Evolutionary conservation across 306 rosid species (phyloP), one percentile per base, ranked within the genome.

Genomic region (Prunus mongolica): DNA sequence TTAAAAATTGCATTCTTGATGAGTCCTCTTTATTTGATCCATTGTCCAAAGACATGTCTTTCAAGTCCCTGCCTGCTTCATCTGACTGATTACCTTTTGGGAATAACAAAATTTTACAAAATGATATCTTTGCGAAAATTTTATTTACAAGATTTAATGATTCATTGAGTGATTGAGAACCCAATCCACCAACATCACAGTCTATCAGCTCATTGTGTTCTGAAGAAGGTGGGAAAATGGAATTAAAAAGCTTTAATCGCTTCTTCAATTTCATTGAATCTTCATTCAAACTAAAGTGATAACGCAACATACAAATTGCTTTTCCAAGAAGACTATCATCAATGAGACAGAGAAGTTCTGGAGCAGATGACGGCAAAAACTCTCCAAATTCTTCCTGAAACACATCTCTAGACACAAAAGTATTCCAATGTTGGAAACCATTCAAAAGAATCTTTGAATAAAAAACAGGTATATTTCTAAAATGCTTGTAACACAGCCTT

Each of bases 281-380:
- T 78, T 87, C 91, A 84, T 65, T 81, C 27, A 89, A 72, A 64
- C 87, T 78, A 79, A 85, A 82, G 88, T 87, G 88, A 82, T 81
- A 79, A 81, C 75, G 75, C 85, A 95, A 71, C 92, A 95, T 92
- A 55, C 71, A 71, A 77, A 90, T 65, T 71, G 89, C 78, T 82
- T 90, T 92, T 77, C 95, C 92, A 83, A 95, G 95, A 85, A 95
- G 95, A 84, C 96, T 92, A 62, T 67, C 54, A 84, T 89, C 77
- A 28, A 82, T 68, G 81, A 88, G 87, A 76, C 68, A 50, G 12
- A 90, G 73, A 73, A 95, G 82, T 77, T 95, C 92, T 73, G 77
- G 81, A 75, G 78, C 60, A 75, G 97, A 88, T 73, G 81, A 81
- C 49, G 97, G 98, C 50, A 87, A 56, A 57, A 83, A 63, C 61